phyloP scores from a whole-genome alignment of 768 basidiomycete species.

The Butyriboletus loyo region DNA sequence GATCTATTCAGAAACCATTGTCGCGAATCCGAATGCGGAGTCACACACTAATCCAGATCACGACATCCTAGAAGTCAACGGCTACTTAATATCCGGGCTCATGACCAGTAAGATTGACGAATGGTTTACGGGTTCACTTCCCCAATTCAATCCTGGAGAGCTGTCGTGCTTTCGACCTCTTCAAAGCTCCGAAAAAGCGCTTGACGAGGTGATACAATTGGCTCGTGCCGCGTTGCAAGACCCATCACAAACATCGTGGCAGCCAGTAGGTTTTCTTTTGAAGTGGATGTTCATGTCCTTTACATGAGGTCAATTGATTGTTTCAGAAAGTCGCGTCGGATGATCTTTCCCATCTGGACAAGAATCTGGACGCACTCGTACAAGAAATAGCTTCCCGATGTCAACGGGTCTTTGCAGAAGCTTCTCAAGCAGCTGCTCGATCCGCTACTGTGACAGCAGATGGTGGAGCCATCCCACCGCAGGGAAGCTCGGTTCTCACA shows the following conservation, averaged over 20 bases:
- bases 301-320: constrained; percentile 30
- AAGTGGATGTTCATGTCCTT: constrained; percentile 23
- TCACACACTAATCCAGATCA: constrained; percentile 47
- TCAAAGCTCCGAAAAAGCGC: constrained; percentile 19
- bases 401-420: constrained; percentile 58
- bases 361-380: constrained; percentile 64
- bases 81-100: constrained; percentile 73
- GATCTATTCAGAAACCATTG: constrained; percentile 41
- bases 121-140: constrained; percentile 68
- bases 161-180: constrained; percentile 24
- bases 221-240: constrained; percentile 49
- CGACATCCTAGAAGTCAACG: constrained; percentile 78
- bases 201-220: constrained; percentile 42
- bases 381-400: constrained; percentile 61
- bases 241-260: constrained; percentile 46
- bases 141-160: constrained; percentile 34
- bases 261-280: constrained; percentile 44
- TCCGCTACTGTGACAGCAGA: constrained; percentile 44
- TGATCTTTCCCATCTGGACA: constrained; percentile 57
- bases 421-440: constrained; percentile 60
- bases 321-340: constrained; percentile 45
- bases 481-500: constrained; percentile 32
- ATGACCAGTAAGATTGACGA: constrained; percentile 66
- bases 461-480: constrained; percentile 30
- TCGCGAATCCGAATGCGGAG: constrained; percentile 53